Base-by-base conservation (phyloP, 495 filamentous ascomycete genomes). In the Massariosphaeria phaeospora region DNA sequence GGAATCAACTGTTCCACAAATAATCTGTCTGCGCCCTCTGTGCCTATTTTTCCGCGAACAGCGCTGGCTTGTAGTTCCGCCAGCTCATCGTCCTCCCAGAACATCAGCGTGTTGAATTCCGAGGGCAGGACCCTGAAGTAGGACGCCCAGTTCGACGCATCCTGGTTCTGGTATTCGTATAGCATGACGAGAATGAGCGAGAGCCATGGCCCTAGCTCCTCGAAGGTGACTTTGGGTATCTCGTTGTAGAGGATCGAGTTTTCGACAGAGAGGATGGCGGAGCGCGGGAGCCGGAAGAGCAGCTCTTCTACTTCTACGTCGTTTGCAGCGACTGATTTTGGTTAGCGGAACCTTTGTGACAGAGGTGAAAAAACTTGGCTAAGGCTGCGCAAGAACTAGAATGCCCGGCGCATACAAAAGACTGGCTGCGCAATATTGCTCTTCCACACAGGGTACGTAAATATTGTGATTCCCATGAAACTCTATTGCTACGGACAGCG, bases 61-160 rank as follows among this genome's bases (percentile, higher is more conserved):
- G 85, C 79, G 60, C 86, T 89, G 15, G 80, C 87, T 68, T 90
- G 86, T 18, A 96, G 78, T 59, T 86, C 77, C 2, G 70, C 66
- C 13, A 96, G 72, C 68, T 96, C 89, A 0, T 70, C 66, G 6
- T 75, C 65, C 1, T 83, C 78, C 91, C 91, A 97, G 71, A 91
- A 96, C 80, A 96, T 94, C 59, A 93, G 75, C 1, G 88, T 95
- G 68, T 95, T 78, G 57, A 97, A 94, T 17, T 76, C 65, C n/a
- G 65, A 62, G 0, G 90, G 91, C 11, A 97, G 74, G 34, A 96
- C 73, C n/a, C 78, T 75, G 56, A 96, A 79, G 71, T 97, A 97
- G 0, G 82, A 79, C 21, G 77, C 77, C 91, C 90, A 97, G 30
- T 63, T 66, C 1, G 89, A 93, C 1, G 72, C 65, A 0, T 72